These are phyloP conservation scores for Coniochaeta pulveracea DNA, from an alignment of 2,329 filamentous ascomycete genomes.

Conservation along the genomic window DNA sequence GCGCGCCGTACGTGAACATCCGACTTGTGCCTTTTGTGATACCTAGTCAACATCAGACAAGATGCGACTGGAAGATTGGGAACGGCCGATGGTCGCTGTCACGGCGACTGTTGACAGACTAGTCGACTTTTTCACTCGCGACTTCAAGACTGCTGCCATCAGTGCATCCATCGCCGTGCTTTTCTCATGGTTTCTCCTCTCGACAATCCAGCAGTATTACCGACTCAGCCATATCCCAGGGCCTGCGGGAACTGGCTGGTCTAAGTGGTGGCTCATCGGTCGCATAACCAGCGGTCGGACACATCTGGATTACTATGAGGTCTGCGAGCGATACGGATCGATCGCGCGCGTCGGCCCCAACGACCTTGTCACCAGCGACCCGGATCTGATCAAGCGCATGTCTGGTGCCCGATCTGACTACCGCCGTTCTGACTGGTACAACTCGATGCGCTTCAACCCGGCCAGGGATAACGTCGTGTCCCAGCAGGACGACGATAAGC, in stretches of 20 bases:
- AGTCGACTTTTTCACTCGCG: not conserved
- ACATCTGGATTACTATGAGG: conserved; percentile 24
- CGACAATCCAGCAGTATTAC: conserved; percentile 7
- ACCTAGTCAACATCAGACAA: too few relatives aligned
- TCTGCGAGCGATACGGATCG: conserved; percentile 18
- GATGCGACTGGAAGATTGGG: too few relatives aligned
- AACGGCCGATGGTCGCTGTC: too few relatives aligned
- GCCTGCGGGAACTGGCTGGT: conserved; percentile 23
- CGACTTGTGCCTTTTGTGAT: too few relatives aligned
- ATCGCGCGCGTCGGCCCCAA: conserved; percentile 7
- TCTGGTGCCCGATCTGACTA: conserved; percentile 6
- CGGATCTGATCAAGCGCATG: conserved; percentile 7
- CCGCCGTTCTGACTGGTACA: conserved; percentile 7
- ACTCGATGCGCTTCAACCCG: conserved; percentile 7
- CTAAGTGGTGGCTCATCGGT: conserved; percentile 26
- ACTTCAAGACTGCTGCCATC: conserved; percentile 1
- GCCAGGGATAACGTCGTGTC: conserved; percentile 8
- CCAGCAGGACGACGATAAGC: conserved; percentile 7
- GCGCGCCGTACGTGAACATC: too few relatives aligned
- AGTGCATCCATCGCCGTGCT: conserved; percentile 1
- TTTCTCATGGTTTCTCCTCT: not conserved
- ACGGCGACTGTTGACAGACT: too few relatives aligned
- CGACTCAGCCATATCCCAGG: conserved; percentile 28
- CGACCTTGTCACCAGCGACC: conserved; percentile 7
- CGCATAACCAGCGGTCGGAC: conserved; percentile 19